Evolutionary conservation across 176 grass and related monocot species (phyloP).

Genomic region (Puccinellia tenuiflora): DNA sequence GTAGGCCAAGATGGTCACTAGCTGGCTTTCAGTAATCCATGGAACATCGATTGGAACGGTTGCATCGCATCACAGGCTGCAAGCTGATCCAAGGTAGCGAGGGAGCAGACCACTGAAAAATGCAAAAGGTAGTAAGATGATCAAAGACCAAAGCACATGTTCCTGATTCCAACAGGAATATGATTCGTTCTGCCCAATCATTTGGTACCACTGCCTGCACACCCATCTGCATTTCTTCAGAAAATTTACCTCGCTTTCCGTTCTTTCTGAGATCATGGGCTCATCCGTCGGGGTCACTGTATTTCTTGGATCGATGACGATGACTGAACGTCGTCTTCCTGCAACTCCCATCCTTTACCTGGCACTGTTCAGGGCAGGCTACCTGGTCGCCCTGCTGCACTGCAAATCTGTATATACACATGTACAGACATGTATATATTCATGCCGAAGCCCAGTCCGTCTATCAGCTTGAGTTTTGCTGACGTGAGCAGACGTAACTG

Average conservation of each 20-base stretch:
- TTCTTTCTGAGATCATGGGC: constrained; percentile 2
- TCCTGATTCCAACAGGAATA: constrained; percentile 6
- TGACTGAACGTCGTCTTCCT: background rate
- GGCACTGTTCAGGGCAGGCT: constrained; percentile 17
- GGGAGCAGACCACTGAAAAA: background rate
- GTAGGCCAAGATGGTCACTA: background rate
- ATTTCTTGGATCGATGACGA: constrained; percentile 7
- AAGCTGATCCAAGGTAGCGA: constrained; percentile 12
- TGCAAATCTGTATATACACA: constrained; percentile 1
- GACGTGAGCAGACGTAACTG: background rate
- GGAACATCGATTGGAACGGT: background rate
- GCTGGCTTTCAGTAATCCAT: background rate
- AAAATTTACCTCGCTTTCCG: constrained; percentile 5
- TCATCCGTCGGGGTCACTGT: background rate
- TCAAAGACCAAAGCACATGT: constrained; percentile 27
- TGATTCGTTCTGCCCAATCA: constrained; percentile 36
- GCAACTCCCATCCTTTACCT: constrained; percentile 24
- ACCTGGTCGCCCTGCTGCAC: constrained; percentile 16
- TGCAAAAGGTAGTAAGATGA: background rate
- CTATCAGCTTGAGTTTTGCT: background rate
- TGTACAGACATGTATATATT: background rate
- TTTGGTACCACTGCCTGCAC: constrained; percentile 8
- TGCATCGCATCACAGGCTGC: constrained; percentile 2
- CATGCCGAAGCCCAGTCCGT: background rate
- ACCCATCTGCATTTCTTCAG: background rate